phyloP scores from a whole-genome alignment of 2,329 filamentous ascomycete genomes.

The Trichoderma sp. region DNA sequence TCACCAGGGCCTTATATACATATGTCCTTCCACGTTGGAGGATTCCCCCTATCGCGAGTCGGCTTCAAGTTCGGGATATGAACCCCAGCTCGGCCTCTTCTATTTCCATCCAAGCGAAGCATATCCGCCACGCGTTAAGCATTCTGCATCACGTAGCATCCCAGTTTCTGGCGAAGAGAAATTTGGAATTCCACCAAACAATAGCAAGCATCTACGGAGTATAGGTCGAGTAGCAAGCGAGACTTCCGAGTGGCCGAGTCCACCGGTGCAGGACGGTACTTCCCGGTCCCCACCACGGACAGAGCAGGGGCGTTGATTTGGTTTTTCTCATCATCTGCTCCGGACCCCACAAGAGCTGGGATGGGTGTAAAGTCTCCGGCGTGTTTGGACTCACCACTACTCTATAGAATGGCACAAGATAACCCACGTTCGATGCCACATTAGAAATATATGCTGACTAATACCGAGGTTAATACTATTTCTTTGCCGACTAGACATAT shows the following conservation, averaged over 20 bases:
- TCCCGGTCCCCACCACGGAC: not conserved
- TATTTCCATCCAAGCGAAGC: not conserved
- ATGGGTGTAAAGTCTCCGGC: not conserved
- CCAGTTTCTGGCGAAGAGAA: not conserved
- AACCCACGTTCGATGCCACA: not conserved
- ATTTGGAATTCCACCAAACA: not conserved
- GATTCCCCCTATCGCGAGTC: not conserved
- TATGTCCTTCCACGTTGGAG: not conserved
- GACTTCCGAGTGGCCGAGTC: not conserved
- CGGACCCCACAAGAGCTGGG: not conserved
- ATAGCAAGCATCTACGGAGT: not conserved
- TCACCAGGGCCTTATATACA: not conserved
- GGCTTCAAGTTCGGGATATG: not conserved
- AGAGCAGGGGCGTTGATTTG: not conserved
- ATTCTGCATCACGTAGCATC: not conserved
- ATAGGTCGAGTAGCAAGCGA: too few relatives aligned
- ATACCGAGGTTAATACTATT: not conserved
- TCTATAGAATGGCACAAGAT: not conserved
- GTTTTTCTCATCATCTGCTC: not conserved
- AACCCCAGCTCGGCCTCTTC: not conserved
- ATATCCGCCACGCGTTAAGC: not conserved
- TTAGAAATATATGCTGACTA: not conserved
- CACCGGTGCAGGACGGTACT: not conserved
- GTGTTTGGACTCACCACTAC: not conserved
- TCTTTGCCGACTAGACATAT: not conserved